Base-by-base conservation (phyloP, 2,329 filamentous ascomycete species). In the Neophaeococcomyces mojaviensis region DNA sequence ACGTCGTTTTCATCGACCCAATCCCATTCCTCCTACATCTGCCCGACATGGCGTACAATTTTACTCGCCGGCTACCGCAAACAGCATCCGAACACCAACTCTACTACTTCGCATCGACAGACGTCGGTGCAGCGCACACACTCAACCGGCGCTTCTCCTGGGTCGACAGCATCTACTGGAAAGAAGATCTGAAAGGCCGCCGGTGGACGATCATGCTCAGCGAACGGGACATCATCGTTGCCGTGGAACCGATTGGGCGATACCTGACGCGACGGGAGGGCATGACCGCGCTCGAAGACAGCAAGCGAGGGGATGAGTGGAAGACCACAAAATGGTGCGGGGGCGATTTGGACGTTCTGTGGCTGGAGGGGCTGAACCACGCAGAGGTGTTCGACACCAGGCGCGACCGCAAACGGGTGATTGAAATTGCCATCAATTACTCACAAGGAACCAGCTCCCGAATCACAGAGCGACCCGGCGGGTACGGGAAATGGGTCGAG, bases 31-130 rank as follows among this genome's bases (percentile, higher is more conserved):
- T 85, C 46, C 69, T 87, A 28, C 82, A 87, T 59, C 70, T 83
- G 30, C 82, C 82, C 1, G 72, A 83, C 50, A 79, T 86, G 26
- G 80, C 82, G 9, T 86, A 79, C 68, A 87, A 86, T 63, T 86
- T 87, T 59, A 80, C 76, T 24, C 30, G 39, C n/a, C 64, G 74
- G 28, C 59, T 51, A 39, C 77, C 77, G 4, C 63, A 52, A 57
- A 64, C 45, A 46, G 80, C 83, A 12, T 84, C 82, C 50, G 81
- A 87, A 61, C 79, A 77, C 67, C 76, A 82, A 59, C 66, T 87
- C 12, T 82, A 77, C 69, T 87, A 83, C 55, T 85, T 85, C 58
- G 83, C 79, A 3, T 77, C 73, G 38, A 80, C 73, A 44, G 83
- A 87, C 54, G 76, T 79, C 19, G 79, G 79, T 2, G 78, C 84